Evolutionary conservation across 805 yeast genomes (phyloP).

Genomic region (Pichia sporocuriosa): DNA sequence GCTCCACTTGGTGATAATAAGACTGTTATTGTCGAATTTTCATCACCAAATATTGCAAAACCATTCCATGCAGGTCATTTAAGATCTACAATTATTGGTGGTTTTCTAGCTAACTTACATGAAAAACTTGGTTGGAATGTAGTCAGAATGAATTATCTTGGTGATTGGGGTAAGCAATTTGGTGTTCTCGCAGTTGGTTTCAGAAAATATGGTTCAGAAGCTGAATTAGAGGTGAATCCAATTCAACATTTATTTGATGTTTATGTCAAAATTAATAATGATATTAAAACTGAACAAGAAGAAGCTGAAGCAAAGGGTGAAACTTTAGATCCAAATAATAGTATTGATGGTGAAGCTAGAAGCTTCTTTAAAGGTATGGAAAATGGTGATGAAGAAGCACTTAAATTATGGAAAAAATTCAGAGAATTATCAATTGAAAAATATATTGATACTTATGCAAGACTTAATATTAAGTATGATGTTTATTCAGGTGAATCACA

Average conservation of each 20-base stretch:
- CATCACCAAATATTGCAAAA: constrained; percentile 97
- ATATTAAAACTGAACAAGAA: constrained; percentile 58
- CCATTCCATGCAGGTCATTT: constrained; percentile 99
- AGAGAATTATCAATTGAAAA: constrained; percentile 85
- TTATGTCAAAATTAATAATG: constrained; percentile 80
- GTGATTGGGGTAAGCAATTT: constrained; percentile 99
- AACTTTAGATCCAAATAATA: constrained; percentile 36
- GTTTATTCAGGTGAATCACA: constrained; percentile 94
- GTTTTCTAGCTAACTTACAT: constrained; percentile 83
- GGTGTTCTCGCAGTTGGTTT: constrained; percentile 94
- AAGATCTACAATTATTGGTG: constrained; percentile 96
- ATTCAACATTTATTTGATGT: constrained; percentile 92
- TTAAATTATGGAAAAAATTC: constrained; percentile 76
- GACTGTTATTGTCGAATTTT: constrained; percentile 76
- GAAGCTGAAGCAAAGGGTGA: constrained; percentile 46
- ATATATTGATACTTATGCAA: constrained; percentile 82
- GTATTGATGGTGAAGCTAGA: constrained; percentile 79
- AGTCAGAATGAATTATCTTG: constrained; percentile 84
- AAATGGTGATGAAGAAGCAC: constrained; percentile 79
- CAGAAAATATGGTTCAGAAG: constrained; percentile 76
- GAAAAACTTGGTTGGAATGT: constrained; percentile 94
- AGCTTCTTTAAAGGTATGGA: constrained; percentile 87
- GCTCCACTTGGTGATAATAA: constrained; percentile 68
- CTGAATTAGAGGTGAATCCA: constrained; percentile 65
- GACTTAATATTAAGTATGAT: constrained; percentile 85